Evolutionary conservation across 352 stramenopile species (phyloP).

Genomic region (Pythium dissotocum): DNA sequence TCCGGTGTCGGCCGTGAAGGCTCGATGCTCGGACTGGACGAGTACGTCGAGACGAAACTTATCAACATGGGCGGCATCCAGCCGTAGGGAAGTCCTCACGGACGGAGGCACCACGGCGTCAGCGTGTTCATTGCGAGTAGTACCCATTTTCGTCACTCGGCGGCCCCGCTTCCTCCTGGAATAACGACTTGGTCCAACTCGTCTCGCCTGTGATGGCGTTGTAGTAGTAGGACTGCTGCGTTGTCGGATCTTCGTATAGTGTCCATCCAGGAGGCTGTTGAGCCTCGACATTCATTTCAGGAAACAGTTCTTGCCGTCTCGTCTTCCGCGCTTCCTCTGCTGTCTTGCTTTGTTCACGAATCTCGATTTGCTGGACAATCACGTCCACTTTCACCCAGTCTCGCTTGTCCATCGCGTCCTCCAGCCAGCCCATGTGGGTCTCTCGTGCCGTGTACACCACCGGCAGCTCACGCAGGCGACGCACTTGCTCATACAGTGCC

Average conservation of each 20-base stretch:
- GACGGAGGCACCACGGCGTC: not conserved
- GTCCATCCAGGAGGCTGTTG: slow-evolving; percentile 22
- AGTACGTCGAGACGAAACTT: slow-evolving; percentile 98
- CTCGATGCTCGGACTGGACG: slow-evolving; percentile 86
- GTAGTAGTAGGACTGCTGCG: slow-evolving; percentile 41
- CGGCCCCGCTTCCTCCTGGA: not conserved
- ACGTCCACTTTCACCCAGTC: slow-evolving; percentile 73
- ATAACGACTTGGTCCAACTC: slow-evolving; percentile 29
- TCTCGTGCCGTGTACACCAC: slow-evolving; percentile 55
- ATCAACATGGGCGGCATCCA: slow-evolving; percentile 78
- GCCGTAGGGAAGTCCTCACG: not conserved
- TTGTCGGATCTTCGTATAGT: slow-evolving; percentile 10
- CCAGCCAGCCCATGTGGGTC: slow-evolving; percentile 72
- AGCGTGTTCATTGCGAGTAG: not conserved
- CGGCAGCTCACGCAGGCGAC: slow-evolving; percentile 42
- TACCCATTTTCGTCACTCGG: not conserved
- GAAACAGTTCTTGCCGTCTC: slow-evolving; percentile 11
- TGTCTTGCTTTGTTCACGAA: slow-evolving; percentile 58
- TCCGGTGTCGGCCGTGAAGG: slow-evolving; percentile 91
- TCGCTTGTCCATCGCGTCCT: slow-evolving; percentile 52
- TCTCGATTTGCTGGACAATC: slow-evolving; percentile 69
- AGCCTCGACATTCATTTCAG: not conserved
- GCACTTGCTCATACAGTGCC: slow-evolving; percentile 52
- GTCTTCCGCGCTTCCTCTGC: slow-evolving; percentile 24
- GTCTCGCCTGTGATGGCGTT: slow-evolving; percentile 40